A percentile compares a stretch with the other conserved stretches of the same genome.
These are phyloP conservation scores for Blastobotrys parvus DNA, from an alignment of 805 yeast genomes.

Conservation along the genomic window DNA sequence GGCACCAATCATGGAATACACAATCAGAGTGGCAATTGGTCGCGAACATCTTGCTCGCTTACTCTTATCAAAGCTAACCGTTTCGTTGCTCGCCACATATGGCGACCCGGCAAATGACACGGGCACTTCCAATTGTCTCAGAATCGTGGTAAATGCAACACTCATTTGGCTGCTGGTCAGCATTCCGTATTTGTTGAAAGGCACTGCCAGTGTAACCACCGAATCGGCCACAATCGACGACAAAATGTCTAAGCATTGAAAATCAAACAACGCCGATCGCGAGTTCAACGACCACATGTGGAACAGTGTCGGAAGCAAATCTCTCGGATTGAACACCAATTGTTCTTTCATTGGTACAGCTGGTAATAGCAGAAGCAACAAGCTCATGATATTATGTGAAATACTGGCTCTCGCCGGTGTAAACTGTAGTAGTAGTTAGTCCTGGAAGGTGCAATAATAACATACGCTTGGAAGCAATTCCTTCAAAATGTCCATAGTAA, in stretches of 20 bases:
- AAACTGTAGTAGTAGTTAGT: constrained; percentile 4
- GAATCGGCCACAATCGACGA: constrained; percentile 45
- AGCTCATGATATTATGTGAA: constrained; percentile 18
- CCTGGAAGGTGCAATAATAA: background rate
- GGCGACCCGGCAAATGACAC: constrained; percentile 39
- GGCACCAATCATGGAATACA: constrained; percentile 51
- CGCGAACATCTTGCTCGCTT: constrained; percentile 21
- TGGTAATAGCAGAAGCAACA: constrained; percentile 15
- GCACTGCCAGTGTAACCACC: constrained; percentile 24
- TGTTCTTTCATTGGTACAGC: constrained; percentile 11
- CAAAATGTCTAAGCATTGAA: constrained; percentile 54
- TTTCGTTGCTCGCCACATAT: constrained; percentile 21
- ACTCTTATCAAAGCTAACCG: constrained; percentile 18
- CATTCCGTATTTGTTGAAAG: constrained; percentile 50
- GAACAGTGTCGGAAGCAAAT: constrained; percentile 58
- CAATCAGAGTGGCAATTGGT: constrained; percentile 43
- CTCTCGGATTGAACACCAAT: constrained; percentile 29
- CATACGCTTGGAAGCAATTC: constrained; percentile 23
- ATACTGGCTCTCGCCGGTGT: constrained; percentile 13
- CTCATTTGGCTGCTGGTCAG: constrained; percentile 55
- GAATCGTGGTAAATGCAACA: constrained; percentile 43
- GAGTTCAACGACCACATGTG: constrained; percentile 60
- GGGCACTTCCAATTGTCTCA: constrained; percentile 38
- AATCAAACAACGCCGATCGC: constrained; percentile 45
- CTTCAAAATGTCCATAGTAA: constrained; percentile 15